Evolutionary conservation across 345 rosid species (phyloP).

Genomic region (Brassica carinata): DNA sequence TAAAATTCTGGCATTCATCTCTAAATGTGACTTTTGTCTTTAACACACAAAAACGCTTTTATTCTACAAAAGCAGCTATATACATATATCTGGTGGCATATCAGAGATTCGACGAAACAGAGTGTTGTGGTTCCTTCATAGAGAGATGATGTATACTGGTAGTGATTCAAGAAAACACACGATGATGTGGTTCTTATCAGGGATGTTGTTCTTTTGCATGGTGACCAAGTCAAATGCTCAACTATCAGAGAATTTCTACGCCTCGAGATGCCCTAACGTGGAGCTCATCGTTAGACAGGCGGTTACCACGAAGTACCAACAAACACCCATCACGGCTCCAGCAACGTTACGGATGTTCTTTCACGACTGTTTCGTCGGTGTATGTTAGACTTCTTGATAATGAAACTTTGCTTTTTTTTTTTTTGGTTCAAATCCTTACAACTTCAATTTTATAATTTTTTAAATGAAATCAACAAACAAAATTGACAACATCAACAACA

Average conservation of each 20-base stretch:
- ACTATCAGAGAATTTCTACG: slow-evolving; percentile 59
- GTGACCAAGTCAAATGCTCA: slow-evolving; percentile 43
- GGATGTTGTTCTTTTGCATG: slow-evolving; percentile 33
- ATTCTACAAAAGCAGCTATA: neutral
- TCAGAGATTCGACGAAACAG: no score
- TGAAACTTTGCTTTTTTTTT: no score
- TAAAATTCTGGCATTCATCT: slow-evolving; percentile 19
- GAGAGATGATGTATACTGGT: slow-evolving; percentile 6
- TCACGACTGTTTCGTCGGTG: slow-evolving; percentile 88
- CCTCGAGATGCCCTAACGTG: slow-evolving; percentile 57
- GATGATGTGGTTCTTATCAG: slow-evolving; percentile 24
- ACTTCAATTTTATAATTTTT: no score
- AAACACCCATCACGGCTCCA: slow-evolving; percentile 68
- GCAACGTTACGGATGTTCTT: slow-evolving; percentile 83
- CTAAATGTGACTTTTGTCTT: neutral
- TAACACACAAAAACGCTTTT: neutral
- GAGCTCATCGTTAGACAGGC: slow-evolving; percentile 62
- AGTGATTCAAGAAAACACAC: neutral
- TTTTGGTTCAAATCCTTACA: no score
- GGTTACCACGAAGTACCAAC: slow-evolving; percentile 54
- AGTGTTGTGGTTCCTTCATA: neutral
- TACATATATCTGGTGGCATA: slow-evolving; percentile 13
- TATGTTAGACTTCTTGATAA: no score
- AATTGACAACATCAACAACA: slow-evolving; percentile 14
- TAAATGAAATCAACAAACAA: neutral